A percentile compares a stretch with the other conserved stretches of the same genome.
Conservation (phyloP, 2,329 filamentous ascomycete genomes). For the Lojkania enalia region DNA sequence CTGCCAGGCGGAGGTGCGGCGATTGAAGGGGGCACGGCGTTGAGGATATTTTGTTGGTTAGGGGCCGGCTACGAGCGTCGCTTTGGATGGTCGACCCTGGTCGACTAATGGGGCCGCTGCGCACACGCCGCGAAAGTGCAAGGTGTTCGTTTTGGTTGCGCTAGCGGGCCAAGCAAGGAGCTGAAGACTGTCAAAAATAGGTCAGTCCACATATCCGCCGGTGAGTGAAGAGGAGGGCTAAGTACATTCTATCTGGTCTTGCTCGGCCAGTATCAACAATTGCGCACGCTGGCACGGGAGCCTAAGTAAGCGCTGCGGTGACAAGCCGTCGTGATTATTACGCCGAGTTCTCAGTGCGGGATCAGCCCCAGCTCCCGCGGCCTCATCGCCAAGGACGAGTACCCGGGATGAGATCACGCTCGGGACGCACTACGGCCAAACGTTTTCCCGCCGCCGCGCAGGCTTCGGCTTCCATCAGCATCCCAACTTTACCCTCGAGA, state of each 20-base stretch:
- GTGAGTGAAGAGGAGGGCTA: no score
- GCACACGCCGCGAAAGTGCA: slow-evolving; percentile 27
- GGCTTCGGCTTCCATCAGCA: background rate
- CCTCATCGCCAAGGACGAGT: no score
- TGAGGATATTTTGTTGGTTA: slow-evolving; percentile 13
- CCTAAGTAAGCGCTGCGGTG: slow-evolving; percentile 3
- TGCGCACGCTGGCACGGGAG: background rate
- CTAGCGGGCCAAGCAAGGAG: slow-evolving; percentile 23
- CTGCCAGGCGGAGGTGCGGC: slow-evolving; percentile 24
- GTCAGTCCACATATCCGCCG: slow-evolving; percentile 14
- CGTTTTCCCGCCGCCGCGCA: background rate
- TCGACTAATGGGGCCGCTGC: slow-evolving; percentile 10
- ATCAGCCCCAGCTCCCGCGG: no score
- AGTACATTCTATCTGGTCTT: no score
- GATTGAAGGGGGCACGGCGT: slow-evolving; percentile 20
- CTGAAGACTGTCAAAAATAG: slow-evolving; percentile 21
- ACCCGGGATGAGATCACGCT: no score
- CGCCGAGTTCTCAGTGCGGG: no score
- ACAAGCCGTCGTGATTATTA: slow-evolving; percentile 6
- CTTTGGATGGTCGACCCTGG: slow-evolving; percentile 35
- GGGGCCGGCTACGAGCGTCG: slow-evolving; percentile 19
- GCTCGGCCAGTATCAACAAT: no score
- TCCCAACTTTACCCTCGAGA: background rate
- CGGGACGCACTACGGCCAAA: no score
- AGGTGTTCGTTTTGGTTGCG: slow-evolving; percentile 25